phyloP scores from a whole-genome alignment of 2,329 filamentous ascomycete genomes.

The Aspergillus pseudoterreus region DNA sequence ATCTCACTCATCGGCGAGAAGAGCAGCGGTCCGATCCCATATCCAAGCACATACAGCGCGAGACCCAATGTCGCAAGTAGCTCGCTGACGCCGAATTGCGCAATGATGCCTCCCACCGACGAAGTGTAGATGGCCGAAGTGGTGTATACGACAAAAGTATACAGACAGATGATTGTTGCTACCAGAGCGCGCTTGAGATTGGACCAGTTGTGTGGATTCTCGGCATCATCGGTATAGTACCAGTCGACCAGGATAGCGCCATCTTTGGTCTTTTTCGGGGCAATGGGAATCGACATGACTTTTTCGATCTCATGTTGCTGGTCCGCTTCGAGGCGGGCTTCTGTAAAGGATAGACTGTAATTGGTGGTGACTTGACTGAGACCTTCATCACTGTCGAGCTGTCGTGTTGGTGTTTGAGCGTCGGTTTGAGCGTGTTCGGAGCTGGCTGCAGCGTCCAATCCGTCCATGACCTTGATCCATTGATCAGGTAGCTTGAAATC shows the following conservation, averaged over 20 bases:
- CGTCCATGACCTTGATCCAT: neutral
- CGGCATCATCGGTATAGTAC: constrained; percentile 7
- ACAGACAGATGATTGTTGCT: constrained; percentile 17
- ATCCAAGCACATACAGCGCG: constrained; percentile 26
- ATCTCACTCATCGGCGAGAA: constrained; percentile 66
- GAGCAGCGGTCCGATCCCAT: constrained; percentile 62
- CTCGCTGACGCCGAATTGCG: constrained; percentile 22
- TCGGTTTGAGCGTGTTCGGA: neutral
- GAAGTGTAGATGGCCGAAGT: constrained; percentile 25
- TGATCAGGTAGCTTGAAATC: neutral
- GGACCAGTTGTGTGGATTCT: constrained; percentile 25
- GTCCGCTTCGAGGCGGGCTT: neutral
- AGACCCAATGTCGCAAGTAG: constrained; percentile 27
- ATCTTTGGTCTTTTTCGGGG: neutral
- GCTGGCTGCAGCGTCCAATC: neutral
- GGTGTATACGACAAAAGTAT: constrained; percentile 32
- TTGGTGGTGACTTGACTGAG: neutral
- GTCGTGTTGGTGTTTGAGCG: neutral
- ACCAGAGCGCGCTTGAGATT: constrained; percentile 22
- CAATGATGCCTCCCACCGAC: constrained; percentile 13
- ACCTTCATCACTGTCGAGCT: neutral
- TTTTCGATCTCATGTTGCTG: neutral
- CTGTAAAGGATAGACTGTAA: neutral
- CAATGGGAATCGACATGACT: neutral
- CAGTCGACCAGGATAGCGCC: neutral